A percentile compares a stretch with the other conserved stretches of the same genome.
Conservation (phyloP, 2,329 filamentous ascomycete genomes). For the Nigrograna mackinnonii region DNA sequence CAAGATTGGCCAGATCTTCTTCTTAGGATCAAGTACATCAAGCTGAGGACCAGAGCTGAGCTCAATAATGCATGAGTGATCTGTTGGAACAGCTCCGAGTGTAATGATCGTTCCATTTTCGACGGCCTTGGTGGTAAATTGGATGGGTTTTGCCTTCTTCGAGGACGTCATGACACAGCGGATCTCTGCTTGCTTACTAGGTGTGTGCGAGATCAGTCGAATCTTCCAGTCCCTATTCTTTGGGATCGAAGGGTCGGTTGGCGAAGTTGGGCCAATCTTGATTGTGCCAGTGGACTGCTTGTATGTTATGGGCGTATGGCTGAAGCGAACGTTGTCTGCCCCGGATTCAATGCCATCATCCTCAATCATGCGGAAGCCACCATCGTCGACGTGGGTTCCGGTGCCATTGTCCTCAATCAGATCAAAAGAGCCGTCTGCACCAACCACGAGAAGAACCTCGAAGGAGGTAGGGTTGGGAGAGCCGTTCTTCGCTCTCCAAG, state of each 20-base stretch:
- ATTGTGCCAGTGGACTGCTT: conserved; percentile 40
- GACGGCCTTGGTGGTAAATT: conserved; percentile 15
- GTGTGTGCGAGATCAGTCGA: conserved; percentile 33
- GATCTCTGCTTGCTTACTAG: conserved; percentile 15
- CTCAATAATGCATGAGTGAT: conserved; percentile 30
- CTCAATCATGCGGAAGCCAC: conserved; percentile 46
- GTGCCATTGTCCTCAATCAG: conserved; percentile 54
- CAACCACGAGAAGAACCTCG: conserved; percentile 53
- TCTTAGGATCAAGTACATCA: conserved; percentile 34
- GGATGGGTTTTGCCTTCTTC: conserved; percentile 30
- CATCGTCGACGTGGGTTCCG: conserved; percentile 38
- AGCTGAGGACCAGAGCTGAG: conserved; percentile 32
- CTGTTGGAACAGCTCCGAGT: conserved; percentile 21
- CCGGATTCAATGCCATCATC: conserved; percentile 34
- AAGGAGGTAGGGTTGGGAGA: conserved; percentile 51
- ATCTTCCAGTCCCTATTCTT: conserved; percentile 34
- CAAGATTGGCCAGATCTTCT: conserved; percentile 30
- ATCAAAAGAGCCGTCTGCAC: conserved; percentile 52
- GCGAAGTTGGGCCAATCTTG: conserved; percentile 36
- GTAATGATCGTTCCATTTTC: conserved; percentile 31
- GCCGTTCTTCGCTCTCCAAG: conserved; percentile 49
- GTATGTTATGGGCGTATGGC: conserved; percentile 39
- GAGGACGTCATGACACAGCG: conserved; percentile 24
- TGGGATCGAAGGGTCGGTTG: conserved; percentile 27
- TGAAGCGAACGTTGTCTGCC: conserved; percentile 33